Conservation (phyloP, 352 stramenopile genomes). For the Globisporangium cylindrosporum region DNA sequence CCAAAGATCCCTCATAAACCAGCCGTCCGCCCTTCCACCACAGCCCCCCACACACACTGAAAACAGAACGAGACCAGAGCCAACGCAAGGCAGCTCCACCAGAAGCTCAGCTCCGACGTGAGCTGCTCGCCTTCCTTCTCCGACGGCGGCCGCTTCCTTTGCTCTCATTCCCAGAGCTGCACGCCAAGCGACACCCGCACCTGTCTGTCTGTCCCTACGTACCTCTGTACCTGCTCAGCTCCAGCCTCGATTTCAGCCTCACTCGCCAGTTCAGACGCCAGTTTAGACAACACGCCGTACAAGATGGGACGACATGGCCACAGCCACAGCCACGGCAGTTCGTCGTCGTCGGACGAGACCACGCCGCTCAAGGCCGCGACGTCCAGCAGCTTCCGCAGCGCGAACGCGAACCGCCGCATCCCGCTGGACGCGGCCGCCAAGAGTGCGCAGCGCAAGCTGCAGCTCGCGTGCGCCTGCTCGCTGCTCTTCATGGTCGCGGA, state of each 20-base stretch:
- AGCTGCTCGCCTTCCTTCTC: not conserved
- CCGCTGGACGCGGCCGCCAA: constrained; percentile 47
- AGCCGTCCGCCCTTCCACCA: not conserved
- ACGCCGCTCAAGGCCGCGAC: constrained; percentile 46
- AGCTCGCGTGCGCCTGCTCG: constrained; percentile 73
- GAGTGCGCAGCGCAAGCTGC: constrained; percentile 62
- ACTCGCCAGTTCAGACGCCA: not conserved
- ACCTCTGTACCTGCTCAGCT: not conserved
- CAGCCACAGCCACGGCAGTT: constrained; percentile 22
- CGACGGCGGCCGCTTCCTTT: not conserved
- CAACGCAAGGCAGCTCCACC: not conserved
- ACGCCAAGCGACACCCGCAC: not conserved
- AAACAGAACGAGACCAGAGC: not conserved
- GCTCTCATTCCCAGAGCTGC: not conserved
- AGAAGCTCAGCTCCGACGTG: constrained; percentile 1
- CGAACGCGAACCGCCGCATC: constrained; percentile 35
- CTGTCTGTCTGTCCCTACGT: not conserved
- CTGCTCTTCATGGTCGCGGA: constrained; percentile 94
- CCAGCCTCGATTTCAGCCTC: not conserved
- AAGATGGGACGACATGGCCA: constrained; percentile 6
- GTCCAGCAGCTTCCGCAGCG: constrained; percentile 12
- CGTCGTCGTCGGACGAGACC: constrained; percentile 41
- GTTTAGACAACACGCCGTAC: not conserved
- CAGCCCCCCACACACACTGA: no score
- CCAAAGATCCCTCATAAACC: not conserved